Base-by-base conservation (phyloP, 257 asterid species). In the Jaltomata sinuosa region DNA sequence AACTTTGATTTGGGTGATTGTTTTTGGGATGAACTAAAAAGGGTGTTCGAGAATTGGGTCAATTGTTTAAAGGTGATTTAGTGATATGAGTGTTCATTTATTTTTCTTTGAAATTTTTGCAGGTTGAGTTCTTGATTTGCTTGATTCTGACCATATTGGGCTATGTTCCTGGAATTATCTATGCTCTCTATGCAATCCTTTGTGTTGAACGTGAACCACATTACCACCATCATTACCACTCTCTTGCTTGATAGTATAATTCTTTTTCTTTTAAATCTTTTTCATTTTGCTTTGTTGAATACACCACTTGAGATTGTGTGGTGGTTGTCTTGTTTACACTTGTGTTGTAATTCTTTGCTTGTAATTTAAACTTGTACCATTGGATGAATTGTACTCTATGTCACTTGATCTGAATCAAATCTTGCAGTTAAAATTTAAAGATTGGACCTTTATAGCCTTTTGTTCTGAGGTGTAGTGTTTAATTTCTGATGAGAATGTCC, bases 141-240 rank as follows among this genome's bases (percentile, higher is more conserved):
- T 77, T 77, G 62, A 29, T 77, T 19, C 49, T 92, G 83, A 92
- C 95, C 25, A 87, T 93, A 9, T 83, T 93, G 67, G 97, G 95
- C 19, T 92, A 93, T 32, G 64, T 93, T 55, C 95, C 94, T 47
- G 95, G 95, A 57, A 91, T 92, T 18, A 72, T 93, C 29, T 93
- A 93, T 71, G 95, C 93, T 1, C 82, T 90, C 12, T 93, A 92
- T 50, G 93, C 93, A 12, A 93, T 92, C 62, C 82, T 77, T 1
- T 77, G 82, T 49, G 36, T 77, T 77, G 45, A 49, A 31, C 36
- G 2, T 49, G 81, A 77, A 77, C 81, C 81, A 77, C 62, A 21
- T 3, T 49, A 16, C 36, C 25, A 77, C 55, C 42, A 77, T 77
- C 81, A 77, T 47, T 77, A 77, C 36, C 42, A 50, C 16, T 31